These are phyloP conservation scores for Dendrocalamus sinicus DNA, from an alignment of 176 grass and related monocot genomes.

Conservation along the genomic window DNA sequence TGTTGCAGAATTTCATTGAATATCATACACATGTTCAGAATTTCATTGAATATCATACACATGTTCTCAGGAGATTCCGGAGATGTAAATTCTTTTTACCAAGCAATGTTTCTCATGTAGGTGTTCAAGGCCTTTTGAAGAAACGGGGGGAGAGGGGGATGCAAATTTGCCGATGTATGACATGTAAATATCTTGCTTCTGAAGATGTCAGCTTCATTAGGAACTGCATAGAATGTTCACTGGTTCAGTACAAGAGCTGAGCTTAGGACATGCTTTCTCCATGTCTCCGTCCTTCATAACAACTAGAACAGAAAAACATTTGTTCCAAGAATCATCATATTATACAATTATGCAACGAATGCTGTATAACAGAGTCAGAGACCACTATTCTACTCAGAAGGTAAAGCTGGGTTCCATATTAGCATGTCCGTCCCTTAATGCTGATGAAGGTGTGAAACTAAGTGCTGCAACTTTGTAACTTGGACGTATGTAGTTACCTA, in stretches of 20 bases:
- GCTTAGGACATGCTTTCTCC: background rate
- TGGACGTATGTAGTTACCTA: background rate
- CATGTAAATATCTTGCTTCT: background rate
- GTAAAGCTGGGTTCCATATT: background rate
- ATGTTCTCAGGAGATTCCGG: background rate
- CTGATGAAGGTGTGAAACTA: background rate
- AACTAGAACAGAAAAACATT: background rate
- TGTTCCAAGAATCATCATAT: background rate
- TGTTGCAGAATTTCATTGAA: no score
- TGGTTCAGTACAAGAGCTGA: background rate
- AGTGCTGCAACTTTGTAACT: background rate
- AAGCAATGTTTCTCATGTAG: background rate
- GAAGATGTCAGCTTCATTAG: background rate
- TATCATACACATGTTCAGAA: no score
- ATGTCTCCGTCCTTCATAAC: background rate
- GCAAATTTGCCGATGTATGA: background rate
- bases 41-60: background rate
- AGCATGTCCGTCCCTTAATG: conserved; percentile 12
- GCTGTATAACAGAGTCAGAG: background rate
- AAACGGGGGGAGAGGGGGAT: background rate
- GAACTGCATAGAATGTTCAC: background rate
- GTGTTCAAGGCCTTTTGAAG: background rate
- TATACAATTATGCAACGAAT: background rate
- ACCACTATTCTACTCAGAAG: background rate
- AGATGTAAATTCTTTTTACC: background rate